Percentiles rank a stretch among this genome's conserved stretches.
Evolutionary conservation across 1,284 basidiomycete species (phyloP).

Genomic region (Malassezia pachydermatis): DNA sequence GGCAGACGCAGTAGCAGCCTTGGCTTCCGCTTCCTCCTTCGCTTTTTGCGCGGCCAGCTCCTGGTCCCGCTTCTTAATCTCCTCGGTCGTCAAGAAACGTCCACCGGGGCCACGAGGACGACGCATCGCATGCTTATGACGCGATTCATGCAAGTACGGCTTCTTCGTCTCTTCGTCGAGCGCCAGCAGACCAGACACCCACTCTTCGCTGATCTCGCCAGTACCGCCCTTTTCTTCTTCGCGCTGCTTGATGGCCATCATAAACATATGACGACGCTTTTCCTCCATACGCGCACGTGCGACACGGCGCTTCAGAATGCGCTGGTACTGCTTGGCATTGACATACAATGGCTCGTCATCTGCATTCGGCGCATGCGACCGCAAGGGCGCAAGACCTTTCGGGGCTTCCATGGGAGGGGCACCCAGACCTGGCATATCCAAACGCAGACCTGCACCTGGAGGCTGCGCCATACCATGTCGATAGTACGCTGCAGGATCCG

Average conservation of each 20-base stretch:
- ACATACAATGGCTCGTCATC: slow-evolving; percentile 46
- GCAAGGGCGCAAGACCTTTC: slow-evolving; percentile 10
- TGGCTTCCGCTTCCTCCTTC: background rate
- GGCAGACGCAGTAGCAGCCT: background rate
- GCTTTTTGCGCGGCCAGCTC: slow-evolving; percentile 36
- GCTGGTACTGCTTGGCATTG: slow-evolving; percentile 46
- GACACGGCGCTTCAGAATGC: slow-evolving; percentile 39
- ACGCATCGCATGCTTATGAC: slow-evolving; percentile 95
- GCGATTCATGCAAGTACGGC: slow-evolving; percentile 93
- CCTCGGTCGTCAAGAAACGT: slow-evolving; percentile 86
- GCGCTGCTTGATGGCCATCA: slow-evolving; percentile 26
- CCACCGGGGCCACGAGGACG: slow-evolving; percentile 91
- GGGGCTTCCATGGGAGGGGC: slow-evolving; percentile 5
- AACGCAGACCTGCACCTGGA: slow-evolving; percentile 4
- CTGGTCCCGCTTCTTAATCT: slow-evolving; percentile 56
- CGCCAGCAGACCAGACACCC: slow-evolving; percentile 12
- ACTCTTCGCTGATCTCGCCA: slow-evolving; percentile 6
- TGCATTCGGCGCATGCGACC: slow-evolving; percentile 16
- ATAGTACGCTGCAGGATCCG: slow-evolving; percentile 15
- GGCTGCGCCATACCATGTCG: slow-evolving; percentile 4
- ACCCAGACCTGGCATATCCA: slow-evolving; percentile 13
- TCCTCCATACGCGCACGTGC: slow-evolving; percentile 40
- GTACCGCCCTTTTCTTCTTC: slow-evolving; percentile 23
- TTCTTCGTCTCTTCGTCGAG: slow-evolving; percentile 50
- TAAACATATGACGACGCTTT: slow-evolving; percentile 30